Base-by-base conservation (phyloP, 2,329 filamentous ascomycete genomes). In the Neopestalotiopsis clavispora region DNA sequence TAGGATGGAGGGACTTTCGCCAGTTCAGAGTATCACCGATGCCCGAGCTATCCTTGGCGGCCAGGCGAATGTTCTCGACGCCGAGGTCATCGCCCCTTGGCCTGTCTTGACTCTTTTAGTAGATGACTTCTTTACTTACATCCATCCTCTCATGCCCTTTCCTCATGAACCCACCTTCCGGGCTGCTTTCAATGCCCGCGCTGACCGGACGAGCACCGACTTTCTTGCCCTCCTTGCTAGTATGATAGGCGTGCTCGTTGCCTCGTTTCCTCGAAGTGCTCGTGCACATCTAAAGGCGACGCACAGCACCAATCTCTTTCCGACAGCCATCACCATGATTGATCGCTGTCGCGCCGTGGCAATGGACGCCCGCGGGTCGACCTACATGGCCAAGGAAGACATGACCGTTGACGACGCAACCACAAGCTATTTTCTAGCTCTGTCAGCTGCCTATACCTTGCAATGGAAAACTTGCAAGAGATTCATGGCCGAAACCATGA, bases 61-160 rank as follows among this genome's bases (percentile, higher is more conserved):
- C 2, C 69, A 83, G 17, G 80, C 80, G 14, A 74, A 75, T 34
- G 76, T 80, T n/a, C 76, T 89, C 14, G 87, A 89, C 69, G 88
- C 90, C 62, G 92, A 95, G 76, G 84, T 87, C 1, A 94, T 95
- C 70, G 92, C 91, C 56, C 90, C 92, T 0, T 84, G 91, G 78
- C 86, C 88, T 7, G 89, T 91, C 12, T 82, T 95, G 66, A 86
- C 91, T 74, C 85, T 91, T 2, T 84, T 94, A 17, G 87, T 95
- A 68, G 91, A 94, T 77, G 92, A 95, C 81, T 95, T 93, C 84
- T 95, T 94, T 80, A 94, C 91, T 20, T 94, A 94, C 77, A 91
- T 94, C 66, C 91, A 94, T 74, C 92, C 92, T 1, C 85, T 95
- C 9, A 89, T 88, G 69, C 92, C 92, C 0, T 94, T 95, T 68